Conservation (phyloP, 805 yeast species). For the Nadsonia fulvescens region DNA sequence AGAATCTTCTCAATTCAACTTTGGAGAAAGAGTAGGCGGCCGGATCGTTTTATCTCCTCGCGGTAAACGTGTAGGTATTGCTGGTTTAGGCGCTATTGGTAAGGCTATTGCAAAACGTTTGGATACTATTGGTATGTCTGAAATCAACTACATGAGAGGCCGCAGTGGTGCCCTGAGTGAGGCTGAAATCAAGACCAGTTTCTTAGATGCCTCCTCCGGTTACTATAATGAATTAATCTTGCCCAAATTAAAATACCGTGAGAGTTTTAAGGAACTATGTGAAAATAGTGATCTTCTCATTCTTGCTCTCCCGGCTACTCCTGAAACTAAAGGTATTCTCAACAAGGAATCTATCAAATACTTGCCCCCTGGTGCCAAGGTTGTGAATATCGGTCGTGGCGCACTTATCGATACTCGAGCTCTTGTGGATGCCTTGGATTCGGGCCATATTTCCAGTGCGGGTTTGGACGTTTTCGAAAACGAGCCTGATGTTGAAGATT, state of each 20-base stretch:
- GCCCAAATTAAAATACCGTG: constrained; percentile 21
- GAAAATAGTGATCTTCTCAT: constrained; percentile 36
- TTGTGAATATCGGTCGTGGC: constrained; percentile 68
- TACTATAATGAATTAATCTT: constrained; percentile 30
- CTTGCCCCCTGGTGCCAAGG: constrained; percentile 35
- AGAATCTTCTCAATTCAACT: constrained; percentile 18
- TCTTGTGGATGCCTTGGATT: constrained; percentile 36
- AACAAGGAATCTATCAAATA: constrained; percentile 28
- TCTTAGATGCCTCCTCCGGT: no score
- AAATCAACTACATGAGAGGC: constrained; percentile 42
- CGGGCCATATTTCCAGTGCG: constrained; percentile 43
- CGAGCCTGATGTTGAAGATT: constrained; percentile 40
- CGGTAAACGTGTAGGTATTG: constrained; percentile 40
- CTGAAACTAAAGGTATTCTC: constrained; percentile 37
- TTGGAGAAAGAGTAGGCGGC: constrained; percentile 29
- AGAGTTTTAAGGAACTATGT: constrained; percentile 27
- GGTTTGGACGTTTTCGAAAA: constrained; percentile 57
- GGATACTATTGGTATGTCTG: constrained; percentile 43
- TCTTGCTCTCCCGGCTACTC: constrained; percentile 47
- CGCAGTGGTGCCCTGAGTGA: constrained; percentile 27
- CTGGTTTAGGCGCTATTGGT: constrained; percentile 69
- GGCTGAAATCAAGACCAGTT: constrained; percentile 20
- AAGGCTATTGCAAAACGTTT: constrained; percentile 41
- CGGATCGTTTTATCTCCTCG: constrained; percentile 32
- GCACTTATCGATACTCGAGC: constrained; percentile 49